These are phyloP conservation scores for Cladosporium sp. DNA, from an alignment of 2,329 filamentous ascomycete species.

Conservation along the genomic window DNA sequence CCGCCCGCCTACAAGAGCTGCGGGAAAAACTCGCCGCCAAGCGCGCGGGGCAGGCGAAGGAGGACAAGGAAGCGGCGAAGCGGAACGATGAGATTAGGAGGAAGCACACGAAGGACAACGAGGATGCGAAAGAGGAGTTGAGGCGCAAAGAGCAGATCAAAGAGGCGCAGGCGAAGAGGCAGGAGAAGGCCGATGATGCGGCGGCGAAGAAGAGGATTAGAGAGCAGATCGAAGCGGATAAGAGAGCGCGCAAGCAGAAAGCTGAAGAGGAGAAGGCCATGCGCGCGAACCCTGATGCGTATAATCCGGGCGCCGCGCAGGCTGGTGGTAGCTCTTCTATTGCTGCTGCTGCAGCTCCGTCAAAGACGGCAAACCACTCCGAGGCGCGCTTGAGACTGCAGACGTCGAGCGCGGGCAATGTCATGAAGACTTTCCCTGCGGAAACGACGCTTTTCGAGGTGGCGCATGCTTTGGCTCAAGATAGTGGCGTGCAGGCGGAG, in stretches of 20 bases:
- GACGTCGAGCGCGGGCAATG: conserved; percentile 72
- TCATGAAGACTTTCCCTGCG: conserved; percentile 83
- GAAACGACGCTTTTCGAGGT: conserved; percentile 94
- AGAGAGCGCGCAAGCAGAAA: conserved; percentile 80
- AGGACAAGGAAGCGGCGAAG: conserved; percentile 78
- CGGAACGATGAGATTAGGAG: conserved; percentile 79
- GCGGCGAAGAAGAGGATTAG: conserved; percentile 86
- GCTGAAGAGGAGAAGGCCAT: conserved; percentile 81
- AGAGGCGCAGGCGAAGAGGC: conserved; percentile 78
- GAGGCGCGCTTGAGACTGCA: conserved; percentile 81
- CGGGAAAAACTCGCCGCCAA: conserved; percentile 69
- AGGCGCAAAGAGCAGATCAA: conserved; percentile 87
- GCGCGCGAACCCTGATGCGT: conserved; percentile 67
- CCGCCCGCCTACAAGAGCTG: conserved; percentile 69
- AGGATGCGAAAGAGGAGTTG: conserved; percentile 87
- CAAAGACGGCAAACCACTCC: conserved; percentile 63
- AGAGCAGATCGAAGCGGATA: conserved; percentile 92
- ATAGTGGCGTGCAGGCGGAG: conserved; percentile 65
- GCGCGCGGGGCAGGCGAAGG: conserved; percentile 60
- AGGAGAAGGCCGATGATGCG: conserved; percentile 80
- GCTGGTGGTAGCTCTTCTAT: conserved; percentile 37
- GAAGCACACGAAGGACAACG: conserved; percentile 84
- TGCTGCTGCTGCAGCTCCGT: conserved; percentile 40
- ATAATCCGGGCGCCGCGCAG: conserved; percentile 40
- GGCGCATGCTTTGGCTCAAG: conserved; percentile 67